Evolutionary conservation across 805 yeast genomes (phyloP).

Genomic region (Lipomyces japonicus): DNA sequence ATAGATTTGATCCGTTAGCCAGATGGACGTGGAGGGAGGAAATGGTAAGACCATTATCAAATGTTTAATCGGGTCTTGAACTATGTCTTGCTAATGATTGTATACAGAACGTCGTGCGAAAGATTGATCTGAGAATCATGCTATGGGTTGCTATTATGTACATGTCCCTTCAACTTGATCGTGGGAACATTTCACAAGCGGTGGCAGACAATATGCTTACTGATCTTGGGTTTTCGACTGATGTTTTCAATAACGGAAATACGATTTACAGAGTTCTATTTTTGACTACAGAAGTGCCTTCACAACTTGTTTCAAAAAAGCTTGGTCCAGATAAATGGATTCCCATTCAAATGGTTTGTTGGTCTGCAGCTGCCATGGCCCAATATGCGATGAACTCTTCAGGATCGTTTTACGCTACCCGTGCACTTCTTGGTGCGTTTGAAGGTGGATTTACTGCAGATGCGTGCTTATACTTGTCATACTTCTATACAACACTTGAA

Average conservation of each 20-base stretch:
- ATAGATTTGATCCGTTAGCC: conserved; percentile 54
- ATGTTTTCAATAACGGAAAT: conserved; percentile 33
- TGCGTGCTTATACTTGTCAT: conserved; percentile 55
- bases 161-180: conserved; percentile 53
- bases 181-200: conserved; percentile 55
- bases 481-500: conserved; percentile 56
- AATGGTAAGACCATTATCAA: too few relatives aligned
- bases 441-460: conserved; percentile 68
- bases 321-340: conserved; percentile 63
- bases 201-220: conserved; percentile 51
- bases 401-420: conserved; percentile 45
- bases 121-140: conserved; percentile 52
- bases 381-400: conserved; percentile 46
- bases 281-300: conserved; percentile 58
- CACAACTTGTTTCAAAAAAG: conserved; percentile 59
- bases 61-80: too few relatives aligned
- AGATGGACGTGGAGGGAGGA: conserved; percentile 57
- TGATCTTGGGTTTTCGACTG: conserved; percentile 51
- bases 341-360: conserved; percentile 52
- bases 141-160: conserved; percentile 55
- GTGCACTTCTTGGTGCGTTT: conserved; percentile 52
- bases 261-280: conserved; percentile 54
- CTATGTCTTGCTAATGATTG: too few relatives aligned
- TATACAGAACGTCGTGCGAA: conserved; percentile 46
- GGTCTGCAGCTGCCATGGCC: conserved; percentile 54